Base-by-base conservation (phyloP, 2,329 filamentous ascomycete genomes). In the Exophiala sp. region DNA sequence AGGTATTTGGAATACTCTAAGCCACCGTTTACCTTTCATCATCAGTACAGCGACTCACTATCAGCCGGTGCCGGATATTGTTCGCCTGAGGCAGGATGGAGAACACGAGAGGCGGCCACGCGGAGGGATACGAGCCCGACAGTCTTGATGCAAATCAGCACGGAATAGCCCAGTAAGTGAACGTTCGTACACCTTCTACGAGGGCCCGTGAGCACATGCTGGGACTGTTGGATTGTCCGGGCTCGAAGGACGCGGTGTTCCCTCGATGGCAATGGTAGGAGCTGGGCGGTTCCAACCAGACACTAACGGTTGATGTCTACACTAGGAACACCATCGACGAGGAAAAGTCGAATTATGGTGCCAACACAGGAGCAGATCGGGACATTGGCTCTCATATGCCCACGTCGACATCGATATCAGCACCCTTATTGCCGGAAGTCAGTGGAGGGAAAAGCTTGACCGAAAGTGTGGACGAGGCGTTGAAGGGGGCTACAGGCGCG, bases 401-500 rank as follows among this genome's bases (percentile, higher is more conserved):
- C 6, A 21, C 41, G 8, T 32, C 50, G 3, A 46, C 12, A 12
- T 16, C 33, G 21, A 46, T 20, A n/a, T 14, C 42, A 2, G 43
- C 50, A 5, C 43, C 43, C 2, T 41, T 35, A 1, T 16, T 52
- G 11, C 50, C 50, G 4, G 35, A 52, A 20, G 38, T 52, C 43
- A 24, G 36, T n/a, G 43, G 24, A 8, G 50, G 50, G 3, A 42
- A 35, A 14, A 38, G 40, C 5, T 29, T 52, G 24, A 47, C 21
- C 10, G 50, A 52, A 35, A 52, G 42, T 24, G 44, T 52, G 24
- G 50, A 52, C 29, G 50, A 52, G 16, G 50, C 50, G 1, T 16
- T 52, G 34, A 47, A 42, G 24, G 50, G 50, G 8, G 7, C 34
- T 4, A 43, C 43, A 7, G 50, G 40, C 4, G 9, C 14, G 20